phyloP scores from a whole-genome alignment of 2,329 filamentous ascomycete genomes.

The Penicillium decumbens region DNA sequence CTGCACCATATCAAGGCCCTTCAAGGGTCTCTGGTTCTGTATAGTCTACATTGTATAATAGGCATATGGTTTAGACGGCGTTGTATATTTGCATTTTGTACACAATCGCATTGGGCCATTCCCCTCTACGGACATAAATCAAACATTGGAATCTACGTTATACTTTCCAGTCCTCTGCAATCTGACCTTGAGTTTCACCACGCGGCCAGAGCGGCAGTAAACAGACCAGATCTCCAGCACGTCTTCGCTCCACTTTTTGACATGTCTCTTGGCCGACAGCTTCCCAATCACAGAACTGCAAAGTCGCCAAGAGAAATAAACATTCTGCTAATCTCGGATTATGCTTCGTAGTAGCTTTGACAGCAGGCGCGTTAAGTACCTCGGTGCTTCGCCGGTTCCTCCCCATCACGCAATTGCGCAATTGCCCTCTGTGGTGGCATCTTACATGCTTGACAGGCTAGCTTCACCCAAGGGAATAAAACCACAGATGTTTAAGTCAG shows the following conservation, averaged over 20 bases:
- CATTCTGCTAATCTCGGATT: neutral
- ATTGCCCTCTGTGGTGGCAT: slow-evolving; percentile 12
- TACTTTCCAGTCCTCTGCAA: neutral
- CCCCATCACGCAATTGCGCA: slow-evolving; percentile 16
- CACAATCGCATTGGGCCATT: slow-evolving; percentile 13
- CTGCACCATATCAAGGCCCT: neutral
- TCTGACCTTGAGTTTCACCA: neutral
- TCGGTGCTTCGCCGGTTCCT: neutral
- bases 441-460: slow-evolving; percentile 5
- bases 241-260: slow-evolving; percentile 14
- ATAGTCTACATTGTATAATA: slow-evolving; percentile 19
- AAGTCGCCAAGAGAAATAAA: neutral
- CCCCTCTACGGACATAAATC: slow-evolving; percentile 3
- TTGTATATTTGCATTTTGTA: slow-evolving; percentile 15
- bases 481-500: neutral
- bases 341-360: neutral
- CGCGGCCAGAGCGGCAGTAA: neutral
- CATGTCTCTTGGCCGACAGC: slow-evolving; percentile 1
- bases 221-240: slow-evolving; percentile 2
- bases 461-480: neutral
- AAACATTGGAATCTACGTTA: neutral
- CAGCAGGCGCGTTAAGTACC: neutral
- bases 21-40: slow-evolving; percentile 3
- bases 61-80: slow-evolving; percentile 14
- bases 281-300: neutral